Percentiles rank a stretch among this genome's conserved stretches.
These are phyloP conservation scores for Acanthochlamys bracteata DNA, from an alignment of 106 monocot genomes.

Conservation along the genomic window DNA sequence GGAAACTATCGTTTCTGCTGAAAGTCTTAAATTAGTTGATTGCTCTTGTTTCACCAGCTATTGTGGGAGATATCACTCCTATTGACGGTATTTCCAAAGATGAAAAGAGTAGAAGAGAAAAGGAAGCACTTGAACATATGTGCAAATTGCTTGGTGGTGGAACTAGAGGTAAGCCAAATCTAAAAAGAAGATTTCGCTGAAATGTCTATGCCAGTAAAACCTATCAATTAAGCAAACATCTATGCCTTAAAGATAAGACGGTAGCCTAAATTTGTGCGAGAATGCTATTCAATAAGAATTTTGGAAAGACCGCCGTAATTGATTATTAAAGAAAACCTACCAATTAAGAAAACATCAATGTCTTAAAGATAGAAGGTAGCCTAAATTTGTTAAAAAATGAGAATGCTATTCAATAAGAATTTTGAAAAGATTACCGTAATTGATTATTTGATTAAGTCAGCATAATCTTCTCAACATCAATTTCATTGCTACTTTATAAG, in stretches of 20 bases:
- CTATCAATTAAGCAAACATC: not conserved
- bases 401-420: no score
- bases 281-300: not conserved
- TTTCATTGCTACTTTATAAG: no score
- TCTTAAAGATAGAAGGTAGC: no score
- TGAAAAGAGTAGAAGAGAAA: slow-evolving; percentile 84
- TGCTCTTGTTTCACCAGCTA: slow-evolving; percentile 38
- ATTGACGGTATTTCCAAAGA: slow-evolving; percentile 74
- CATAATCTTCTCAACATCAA: no score
- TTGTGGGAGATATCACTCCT: slow-evolving; percentile 96
- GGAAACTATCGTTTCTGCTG: no score
- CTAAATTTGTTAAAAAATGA: no score
- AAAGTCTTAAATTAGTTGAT: not conserved
- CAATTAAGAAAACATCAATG: not conserved
- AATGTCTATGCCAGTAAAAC: not conserved
- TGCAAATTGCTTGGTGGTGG: slow-evolving; percentile 79
- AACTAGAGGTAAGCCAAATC: slow-evolving; percentile 50
- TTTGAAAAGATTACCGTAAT: no score
- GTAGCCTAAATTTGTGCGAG: not conserved
- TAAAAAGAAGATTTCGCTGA: not conserved
- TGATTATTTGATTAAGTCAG: no score
- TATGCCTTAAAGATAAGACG: not conserved
- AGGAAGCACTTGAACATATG: slow-evolving; percentile 83
- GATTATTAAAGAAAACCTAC: not conserved
- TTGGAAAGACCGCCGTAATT: not conserved